Conservation (phyloP, 2,329 filamentous ascomycete genomes). For the Calonectria crousiana region DNA sequence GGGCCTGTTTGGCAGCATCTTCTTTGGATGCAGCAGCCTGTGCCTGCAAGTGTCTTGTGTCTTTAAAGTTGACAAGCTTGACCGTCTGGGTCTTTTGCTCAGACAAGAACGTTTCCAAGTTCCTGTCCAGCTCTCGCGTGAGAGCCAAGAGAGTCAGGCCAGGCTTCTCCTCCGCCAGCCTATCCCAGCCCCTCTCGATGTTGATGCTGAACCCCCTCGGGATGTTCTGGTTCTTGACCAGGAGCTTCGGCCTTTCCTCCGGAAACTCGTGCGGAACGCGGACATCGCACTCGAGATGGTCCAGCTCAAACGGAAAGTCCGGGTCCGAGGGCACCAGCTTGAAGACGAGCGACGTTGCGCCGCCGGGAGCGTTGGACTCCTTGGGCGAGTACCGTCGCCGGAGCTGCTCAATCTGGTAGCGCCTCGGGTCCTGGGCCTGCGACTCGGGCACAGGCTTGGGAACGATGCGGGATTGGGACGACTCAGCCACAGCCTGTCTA, state of each 20-base stretch:
- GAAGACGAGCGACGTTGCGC: constrained; percentile 71
- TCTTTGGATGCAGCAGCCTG: constrained; percentile 21
- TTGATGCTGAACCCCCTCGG: constrained; percentile 80
- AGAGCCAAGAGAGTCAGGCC: constrained; percentile 73
- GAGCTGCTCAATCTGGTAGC: constrained; percentile 81
- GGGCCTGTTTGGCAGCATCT: constrained; percentile 12
- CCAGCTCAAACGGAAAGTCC: constrained; percentile 85
- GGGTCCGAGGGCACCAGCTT: constrained; percentile 80
- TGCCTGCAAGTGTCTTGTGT: constrained; percentile 61
- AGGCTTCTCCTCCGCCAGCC: constrained; percentile 67
- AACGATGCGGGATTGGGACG: constrained; percentile 64
- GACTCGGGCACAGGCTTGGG: constrained; percentile 74
- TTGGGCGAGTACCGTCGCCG: constrained; percentile 72
- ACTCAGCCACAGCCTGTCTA: constrained; percentile 61
- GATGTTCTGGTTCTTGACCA: constrained; percentile 76
- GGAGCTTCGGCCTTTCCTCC: constrained; percentile 66
- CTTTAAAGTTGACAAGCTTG: constrained; percentile 73
- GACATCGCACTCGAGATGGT: constrained; percentile 75
- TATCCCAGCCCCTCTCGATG: constrained; percentile 80
- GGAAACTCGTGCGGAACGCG: constrained; percentile 76
- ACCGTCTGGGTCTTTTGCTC: constrained; percentile 79
- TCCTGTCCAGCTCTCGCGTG: constrained; percentile 78
- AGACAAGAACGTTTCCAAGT: constrained; percentile 77
- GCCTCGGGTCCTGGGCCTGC: constrained; percentile 75
- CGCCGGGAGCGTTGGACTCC: constrained; percentile 57